A percentile compares a stretch with the other conserved stretches of the same genome.
These are phyloP conservation scores for Vigna radiata DNA, from an alignment of 306 rosid species.

Conservation along the genomic window DNA sequence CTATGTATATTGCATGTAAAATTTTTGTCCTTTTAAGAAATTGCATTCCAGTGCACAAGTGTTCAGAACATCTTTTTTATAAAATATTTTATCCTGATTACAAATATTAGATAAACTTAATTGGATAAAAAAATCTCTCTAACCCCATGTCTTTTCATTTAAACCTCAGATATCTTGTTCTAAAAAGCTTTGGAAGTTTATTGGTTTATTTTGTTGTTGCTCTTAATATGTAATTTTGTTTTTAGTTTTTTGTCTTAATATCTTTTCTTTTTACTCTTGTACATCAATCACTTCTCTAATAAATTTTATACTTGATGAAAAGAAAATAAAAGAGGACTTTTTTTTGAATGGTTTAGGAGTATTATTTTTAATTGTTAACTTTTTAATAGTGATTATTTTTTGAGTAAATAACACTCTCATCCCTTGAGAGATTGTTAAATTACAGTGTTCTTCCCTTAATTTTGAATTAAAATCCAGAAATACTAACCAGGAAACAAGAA, in stretches of 20 bases:
- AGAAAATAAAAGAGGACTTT: background rate
- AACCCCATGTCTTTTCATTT: background rate
- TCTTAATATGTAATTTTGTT: slow-evolving; percentile 1
- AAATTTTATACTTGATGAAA: background rate
- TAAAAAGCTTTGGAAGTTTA: background rate
- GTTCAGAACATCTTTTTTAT: background rate
- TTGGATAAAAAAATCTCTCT: background rate
- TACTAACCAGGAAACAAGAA: no score
- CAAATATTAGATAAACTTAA: background rate
- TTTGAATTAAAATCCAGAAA: no score
- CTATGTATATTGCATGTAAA: background rate
- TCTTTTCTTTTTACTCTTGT: slow-evolving; percentile 17
- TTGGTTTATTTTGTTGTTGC: slow-evolving; percentile 2
- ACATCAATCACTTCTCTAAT: slow-evolving; percentile 3
- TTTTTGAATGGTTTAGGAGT: background rate
- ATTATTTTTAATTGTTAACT: background rate
- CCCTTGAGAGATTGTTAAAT: no score
- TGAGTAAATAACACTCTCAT: background rate
- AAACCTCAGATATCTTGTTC: background rate
- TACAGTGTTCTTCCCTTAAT: no score
- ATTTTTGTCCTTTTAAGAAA: background rate
- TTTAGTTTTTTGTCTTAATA: background rate
- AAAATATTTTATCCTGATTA: background rate
- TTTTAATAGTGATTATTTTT: background rate
- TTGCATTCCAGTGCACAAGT: background rate